Percentiles rank a stretch among this genome's conserved stretches.
These are phyloP conservation scores for Salix caprea DNA, from an alignment of 345 rosid genomes.

Conservation along the genomic window DNA sequence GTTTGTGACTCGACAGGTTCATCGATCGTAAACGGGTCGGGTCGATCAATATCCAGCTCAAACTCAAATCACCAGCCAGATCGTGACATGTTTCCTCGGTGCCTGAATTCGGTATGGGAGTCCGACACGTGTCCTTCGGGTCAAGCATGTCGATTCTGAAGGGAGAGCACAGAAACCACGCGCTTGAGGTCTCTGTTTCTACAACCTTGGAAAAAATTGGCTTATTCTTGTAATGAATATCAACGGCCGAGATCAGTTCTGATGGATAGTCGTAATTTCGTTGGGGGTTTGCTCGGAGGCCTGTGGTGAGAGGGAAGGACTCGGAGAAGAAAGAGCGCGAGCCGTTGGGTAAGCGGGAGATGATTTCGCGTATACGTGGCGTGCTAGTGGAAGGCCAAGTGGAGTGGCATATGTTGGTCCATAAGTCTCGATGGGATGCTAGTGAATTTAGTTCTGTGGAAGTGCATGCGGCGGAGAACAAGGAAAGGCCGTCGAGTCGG, in stretches of 20 bases:
- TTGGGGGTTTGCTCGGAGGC: not conserved
- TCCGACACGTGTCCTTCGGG: conserved; percentile 53
- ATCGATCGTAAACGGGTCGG: conserved; percentile 45
- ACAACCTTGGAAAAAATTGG: conserved; percentile 44
- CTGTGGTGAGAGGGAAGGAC: conserved; percentile 28
- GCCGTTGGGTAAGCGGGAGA: conserved; percentile 42
- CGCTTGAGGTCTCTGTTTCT: conserved; percentile 55
- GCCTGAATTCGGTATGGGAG: conserved; percentile 35
- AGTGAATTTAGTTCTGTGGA: conserved; percentile 49
- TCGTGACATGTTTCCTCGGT: conserved; percentile 36
- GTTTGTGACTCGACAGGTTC: conserved; percentile 57
- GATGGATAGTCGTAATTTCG: conserved; percentile 9
- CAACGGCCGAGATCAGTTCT: conserved; percentile 65
- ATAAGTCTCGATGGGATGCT: conserved; percentile 41
- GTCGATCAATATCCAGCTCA: conserved; percentile 78
- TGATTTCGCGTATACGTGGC: conserved; percentile 31
- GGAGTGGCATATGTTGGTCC: conserved; percentile 49
- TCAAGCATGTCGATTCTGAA: conserved; percentile 65
- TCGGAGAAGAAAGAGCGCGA: conserved; percentile 71
- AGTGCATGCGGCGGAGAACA: conserved; percentile 55
- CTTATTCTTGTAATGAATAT: conserved; percentile 40
- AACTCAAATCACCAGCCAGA: conserved; percentile 36
- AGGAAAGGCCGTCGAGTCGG: conserved; percentile 63
- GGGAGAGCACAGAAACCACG: conserved; percentile 70
- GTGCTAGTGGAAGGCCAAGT: conserved; percentile 72